Evolutionary conservation across 2,329 filamentous ascomycete genomes (phyloP).

Genomic region (Colletotrichum zoysiae): DNA sequence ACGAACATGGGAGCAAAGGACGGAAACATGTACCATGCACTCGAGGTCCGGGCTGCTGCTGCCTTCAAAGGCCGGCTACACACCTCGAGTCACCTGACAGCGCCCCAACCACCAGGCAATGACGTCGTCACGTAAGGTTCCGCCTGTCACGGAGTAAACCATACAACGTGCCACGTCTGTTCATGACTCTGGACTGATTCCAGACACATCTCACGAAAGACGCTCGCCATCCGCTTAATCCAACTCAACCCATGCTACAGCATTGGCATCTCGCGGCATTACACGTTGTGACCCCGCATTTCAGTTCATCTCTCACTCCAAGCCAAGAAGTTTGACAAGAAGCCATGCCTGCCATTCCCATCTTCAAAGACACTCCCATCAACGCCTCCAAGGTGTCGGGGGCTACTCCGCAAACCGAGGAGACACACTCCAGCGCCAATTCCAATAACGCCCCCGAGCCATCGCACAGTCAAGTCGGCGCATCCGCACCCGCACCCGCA

Average conservation of each 20-base stretch:
- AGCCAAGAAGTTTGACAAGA: conserved; percentile 15
- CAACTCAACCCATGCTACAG: conserved; percentile 12
- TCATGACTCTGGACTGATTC: conserved; percentile 38
- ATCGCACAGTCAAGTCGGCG: conserved; percentile 44
- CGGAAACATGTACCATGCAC: neutral
- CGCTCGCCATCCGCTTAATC: conserved; percentile 1
- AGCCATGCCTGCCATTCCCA: conserved; percentile 70
- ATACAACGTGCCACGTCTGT: conserved; percentile 40
- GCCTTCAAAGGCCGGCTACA: conserved; percentile 8
- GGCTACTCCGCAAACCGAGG: conserved; percentile 59
- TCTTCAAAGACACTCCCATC: conserved; percentile 71
- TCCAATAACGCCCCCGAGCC: conserved; percentile 15
- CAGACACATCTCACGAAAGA: conserved; percentile 21
- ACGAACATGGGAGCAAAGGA: neutral
- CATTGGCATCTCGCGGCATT: conserved; percentile 1
- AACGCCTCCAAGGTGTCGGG: conserved; percentile 66
- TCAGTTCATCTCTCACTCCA: conserved; percentile 26
- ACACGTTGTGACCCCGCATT: conserved; percentile 9
- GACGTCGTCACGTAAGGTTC: conserved; percentile 41
- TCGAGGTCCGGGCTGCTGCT: conserved; percentile 1
- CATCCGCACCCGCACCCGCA: conserved; percentile 22
- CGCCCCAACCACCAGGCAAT: conserved; percentile 36
- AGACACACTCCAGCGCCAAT: conserved; percentile 15
- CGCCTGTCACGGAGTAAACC: conserved; percentile 39
- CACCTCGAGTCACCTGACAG: conserved; percentile 38